Percentiles rank a stretch among this genome's conserved stretches.
phyloP scores from a whole-genome alignment of 2,329 filamentous ascomycete genomes.

The Pseudogymnoascus sp. region DNA sequence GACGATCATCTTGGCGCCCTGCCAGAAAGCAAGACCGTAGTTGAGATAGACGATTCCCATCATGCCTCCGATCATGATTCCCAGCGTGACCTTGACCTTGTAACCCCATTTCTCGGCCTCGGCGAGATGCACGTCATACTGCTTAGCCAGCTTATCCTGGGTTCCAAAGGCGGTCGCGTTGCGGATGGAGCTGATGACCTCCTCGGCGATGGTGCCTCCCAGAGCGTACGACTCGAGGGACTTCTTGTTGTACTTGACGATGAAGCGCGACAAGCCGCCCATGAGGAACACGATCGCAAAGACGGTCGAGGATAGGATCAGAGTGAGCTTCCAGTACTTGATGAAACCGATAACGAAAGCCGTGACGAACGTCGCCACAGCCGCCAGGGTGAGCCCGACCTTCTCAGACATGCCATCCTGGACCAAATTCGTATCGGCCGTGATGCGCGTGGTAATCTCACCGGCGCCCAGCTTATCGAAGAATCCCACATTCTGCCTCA shows the following conservation, averaged over 20 bases:
- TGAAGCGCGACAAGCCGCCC: constrained; percentile 62
- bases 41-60: constrained; percentile 80
- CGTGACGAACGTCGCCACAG: constrained; percentile 73
- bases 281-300: constrained; percentile 71
- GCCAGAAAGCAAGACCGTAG: constrained; percentile 84
- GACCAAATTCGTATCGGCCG: constrained; percentile 84
- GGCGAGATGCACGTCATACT: constrained; percentile 70
- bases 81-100: constrained; percentile 64
- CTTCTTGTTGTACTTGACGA: constrained; percentile 73
- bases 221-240: constrained; percentile 72
- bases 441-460: constrained; percentile 90
- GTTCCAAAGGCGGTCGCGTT: constrained; percentile 91
- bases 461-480: constrained; percentile 90
- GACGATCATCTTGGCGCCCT: constrained; percentile 69
- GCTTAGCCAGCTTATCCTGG: constrained; percentile 78
- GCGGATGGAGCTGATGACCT: constrained; percentile 87
- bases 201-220: constrained; percentile 83
- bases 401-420: constrained; percentile 94
- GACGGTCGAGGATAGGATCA: constrained; percentile 78
- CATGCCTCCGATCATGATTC: constrained; percentile 73
- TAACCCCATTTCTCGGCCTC: constrained; percentile 69
- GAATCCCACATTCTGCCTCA: constrained; percentile 84
- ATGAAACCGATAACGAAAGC: constrained; percentile 87
- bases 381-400: constrained; percentile 67
- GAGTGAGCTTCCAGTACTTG: constrained; percentile 85